phyloP scores from a whole-genome alignment of 768 basidiomycete genomes.

The Lactarius psammicola region DNA sequence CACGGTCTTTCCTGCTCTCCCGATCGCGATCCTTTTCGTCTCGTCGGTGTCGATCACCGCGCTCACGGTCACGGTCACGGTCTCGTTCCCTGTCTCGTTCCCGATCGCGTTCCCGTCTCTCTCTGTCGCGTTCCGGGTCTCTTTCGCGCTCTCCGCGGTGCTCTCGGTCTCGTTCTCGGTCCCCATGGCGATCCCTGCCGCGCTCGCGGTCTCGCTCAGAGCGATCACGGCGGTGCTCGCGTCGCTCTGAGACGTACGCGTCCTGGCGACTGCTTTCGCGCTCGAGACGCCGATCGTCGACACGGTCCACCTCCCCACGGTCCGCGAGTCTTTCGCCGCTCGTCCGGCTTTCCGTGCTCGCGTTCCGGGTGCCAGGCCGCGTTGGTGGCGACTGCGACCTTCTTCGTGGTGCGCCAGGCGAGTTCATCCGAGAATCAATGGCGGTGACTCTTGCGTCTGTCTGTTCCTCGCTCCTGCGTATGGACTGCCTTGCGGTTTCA shows the following conservation, averaged over 20 bases:
- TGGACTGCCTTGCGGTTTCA: slow-evolving; percentile 71
- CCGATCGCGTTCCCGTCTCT: slow-evolving; percentile 32
- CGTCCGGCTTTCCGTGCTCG: slow-evolving; percentile 68
- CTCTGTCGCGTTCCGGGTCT: slow-evolving; percentile 33
- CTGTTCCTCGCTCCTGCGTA: slow-evolving; percentile 37
- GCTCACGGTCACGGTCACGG: slow-evolving; percentile 32
- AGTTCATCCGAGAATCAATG: slow-evolving; percentile 41
- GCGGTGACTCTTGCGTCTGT: slow-evolving; percentile 36
- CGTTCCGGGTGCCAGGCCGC: slow-evolving; percentile 65
- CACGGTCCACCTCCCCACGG: slow-evolving; percentile 46
- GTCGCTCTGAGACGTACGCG: slow-evolving; percentile 33
- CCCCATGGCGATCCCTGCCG: slow-evolving; percentile 33
- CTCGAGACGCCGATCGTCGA: slow-evolving; percentile 54
- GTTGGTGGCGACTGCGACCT: slow-evolving; percentile 66
- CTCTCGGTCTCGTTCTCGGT: slow-evolving; percentile 31
- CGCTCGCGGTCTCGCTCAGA: slow-evolving; percentile 38
- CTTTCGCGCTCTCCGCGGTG: slow-evolving; percentile 34
- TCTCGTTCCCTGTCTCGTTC: slow-evolving; percentile 33
- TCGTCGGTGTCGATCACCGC: slow-evolving; percentile 33
- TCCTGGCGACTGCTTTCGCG: slow-evolving; percentile 49
- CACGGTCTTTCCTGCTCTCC: slow-evolving; percentile 61
- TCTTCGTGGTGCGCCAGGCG: slow-evolving; percentile 54
- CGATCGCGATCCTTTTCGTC: slow-evolving; percentile 59
- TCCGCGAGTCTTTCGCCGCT: slow-evolving; percentile 65
- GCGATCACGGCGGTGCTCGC: slow-evolving; percentile 41